A percentile compares a stretch with the other conserved stretches of the same genome.
These are phyloP conservation scores for Gigaspora rosea DNA, from an alignment of 192 early-diverging fungal species.

Conservation along the genomic window DNA sequence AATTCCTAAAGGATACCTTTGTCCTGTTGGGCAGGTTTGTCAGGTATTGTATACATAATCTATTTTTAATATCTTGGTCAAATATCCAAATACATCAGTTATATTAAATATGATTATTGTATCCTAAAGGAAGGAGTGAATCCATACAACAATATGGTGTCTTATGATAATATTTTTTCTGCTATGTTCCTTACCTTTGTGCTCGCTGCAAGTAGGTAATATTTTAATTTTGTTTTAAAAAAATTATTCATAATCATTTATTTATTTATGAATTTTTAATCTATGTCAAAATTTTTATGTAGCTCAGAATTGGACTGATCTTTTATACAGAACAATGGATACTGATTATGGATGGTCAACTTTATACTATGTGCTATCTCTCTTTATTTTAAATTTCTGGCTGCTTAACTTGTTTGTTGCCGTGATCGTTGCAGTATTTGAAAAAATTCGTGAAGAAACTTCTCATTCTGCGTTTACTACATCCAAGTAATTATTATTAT, in stretches of 20 bases:
- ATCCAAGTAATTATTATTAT: conserved; percentile 38
- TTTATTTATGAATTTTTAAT: conserved; percentile 13
- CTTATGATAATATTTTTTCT: conserved; percentile 56
- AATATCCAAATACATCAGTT: neutral
- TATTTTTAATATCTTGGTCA: neutral
- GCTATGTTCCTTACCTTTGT: conserved; percentile 59
- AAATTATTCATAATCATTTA: neutral
- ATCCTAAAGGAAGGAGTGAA: conserved; percentile 40
- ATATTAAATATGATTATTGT: neutral
- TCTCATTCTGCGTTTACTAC: conserved; percentile 59
- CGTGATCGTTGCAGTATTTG: conserved; percentile 67
- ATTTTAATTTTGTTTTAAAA: neutral
- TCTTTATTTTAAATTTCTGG: conserved; percentile 67
- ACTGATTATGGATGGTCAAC: conserved; percentile 52
- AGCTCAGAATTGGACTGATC: conserved; percentile 63
- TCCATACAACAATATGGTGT: conserved; percentile 44
- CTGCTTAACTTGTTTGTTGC: conserved; percentile 67
- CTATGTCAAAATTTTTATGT: neutral
- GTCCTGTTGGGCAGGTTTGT: conserved; percentile 48
- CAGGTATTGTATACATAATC: conserved; percentile 32
- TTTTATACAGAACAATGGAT: conserved; percentile 64
- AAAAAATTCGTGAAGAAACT: conserved; percentile 62
- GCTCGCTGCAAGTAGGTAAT: conserved; percentile 50
- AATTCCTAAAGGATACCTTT: conserved; percentile 54
- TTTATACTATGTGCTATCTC: conserved; percentile 57